These are phyloP conservation scores for Tetrapisispora pingtungensis DNA, from an alignment of 805 yeast genomes.

Conservation along the genomic window DNA sequence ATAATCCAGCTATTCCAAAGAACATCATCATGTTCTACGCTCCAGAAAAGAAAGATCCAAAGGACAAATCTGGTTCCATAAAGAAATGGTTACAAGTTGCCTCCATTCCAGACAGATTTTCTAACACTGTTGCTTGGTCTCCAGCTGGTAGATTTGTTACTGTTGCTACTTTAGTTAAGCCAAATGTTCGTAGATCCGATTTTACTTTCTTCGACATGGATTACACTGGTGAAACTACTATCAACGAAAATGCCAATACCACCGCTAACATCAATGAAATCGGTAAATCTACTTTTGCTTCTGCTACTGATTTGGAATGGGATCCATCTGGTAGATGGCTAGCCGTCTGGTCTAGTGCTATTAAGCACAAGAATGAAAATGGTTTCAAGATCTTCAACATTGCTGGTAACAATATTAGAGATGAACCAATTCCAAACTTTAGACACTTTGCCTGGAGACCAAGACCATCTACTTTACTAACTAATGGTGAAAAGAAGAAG, in stretches of 20 bases:
- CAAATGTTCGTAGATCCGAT: slow-evolving; percentile 44
- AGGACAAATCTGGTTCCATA: slow-evolving; percentile 33
- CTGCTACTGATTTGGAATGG: slow-evolving; percentile 82
- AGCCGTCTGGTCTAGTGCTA: slow-evolving; percentile 76
- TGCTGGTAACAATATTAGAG: slow-evolving; percentile 67
- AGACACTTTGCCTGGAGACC: slow-evolving; percentile 95
- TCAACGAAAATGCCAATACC: slow-evolving; percentile 34
- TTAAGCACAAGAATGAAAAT: slow-evolving; percentile 78
- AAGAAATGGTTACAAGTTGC: slow-evolving; percentile 53
- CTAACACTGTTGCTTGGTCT: slow-evolving; percentile 74
- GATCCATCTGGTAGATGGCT: slow-evolving; percentile 92
- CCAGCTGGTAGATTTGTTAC: slow-evolving; percentile 86
- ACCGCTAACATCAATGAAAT: slow-evolving; percentile 52
- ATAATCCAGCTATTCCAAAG: slow-evolving; percentile 53
- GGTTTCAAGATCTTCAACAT: slow-evolving; percentile 85
- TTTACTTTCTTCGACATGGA: slow-evolving; percentile 81
- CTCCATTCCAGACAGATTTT: slow-evolving; percentile 47
- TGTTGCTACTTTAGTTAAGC: slow-evolving; percentile 38
- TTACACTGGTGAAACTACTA: slow-evolving; percentile 55
- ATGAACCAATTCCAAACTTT: slow-evolving; percentile 72
- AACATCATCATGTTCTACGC: slow-evolving; percentile 74
- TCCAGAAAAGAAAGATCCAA: slow-evolving; percentile 53
- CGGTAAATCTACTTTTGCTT: slow-evolving; percentile 54
- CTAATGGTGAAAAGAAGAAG: slow-evolving; percentile 75
- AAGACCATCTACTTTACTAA: slow-evolving; percentile 72